These are phyloP conservation scores for Hortiboletus flavorubellus DNA, from an alignment of 768 basidiomycete species.

Conservation along the genomic window DNA sequence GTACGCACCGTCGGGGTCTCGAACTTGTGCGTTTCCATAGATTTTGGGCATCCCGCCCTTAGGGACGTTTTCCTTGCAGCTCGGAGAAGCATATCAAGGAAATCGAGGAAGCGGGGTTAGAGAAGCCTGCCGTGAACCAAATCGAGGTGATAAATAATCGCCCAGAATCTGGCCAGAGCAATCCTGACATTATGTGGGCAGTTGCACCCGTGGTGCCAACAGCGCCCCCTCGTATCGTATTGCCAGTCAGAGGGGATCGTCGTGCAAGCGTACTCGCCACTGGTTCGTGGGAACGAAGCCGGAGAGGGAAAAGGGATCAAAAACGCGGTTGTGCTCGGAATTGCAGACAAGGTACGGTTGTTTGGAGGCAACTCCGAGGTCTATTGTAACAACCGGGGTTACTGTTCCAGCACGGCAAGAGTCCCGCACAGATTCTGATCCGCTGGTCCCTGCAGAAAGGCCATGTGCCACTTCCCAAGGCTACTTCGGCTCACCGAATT, in stretches of 20 bases:
- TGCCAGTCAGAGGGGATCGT: constrained; percentile 57
- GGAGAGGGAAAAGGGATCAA: constrained; percentile 37
- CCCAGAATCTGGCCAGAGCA: not conserved
- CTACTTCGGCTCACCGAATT: constrained; percentile 62
- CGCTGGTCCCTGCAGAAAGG: constrained; percentile 50
- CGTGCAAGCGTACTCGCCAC: constrained; percentile 70
- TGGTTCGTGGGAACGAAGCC: constrained; percentile 46
- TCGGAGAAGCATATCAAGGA: constrained; percentile 28
- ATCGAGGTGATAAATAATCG: constrained; percentile 17
- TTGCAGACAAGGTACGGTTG: constrained; percentile 54
- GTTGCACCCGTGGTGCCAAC: constrained; percentile 82
- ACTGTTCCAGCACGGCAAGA: constrained; percentile 24
- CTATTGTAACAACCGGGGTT: not conserved
- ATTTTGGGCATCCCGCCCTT: not conserved
- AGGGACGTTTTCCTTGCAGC: constrained; percentile 7
- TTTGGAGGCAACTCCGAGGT: not conserved
- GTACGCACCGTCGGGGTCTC: constrained; percentile 43
- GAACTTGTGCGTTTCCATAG: constrained; percentile 38
- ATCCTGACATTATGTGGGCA: constrained; percentile 24
- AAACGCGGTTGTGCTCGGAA: constrained; percentile 43
- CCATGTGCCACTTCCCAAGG: constrained; percentile 77
- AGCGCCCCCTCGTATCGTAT: constrained; percentile 69
- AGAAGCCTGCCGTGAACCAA: constrained; percentile 30
- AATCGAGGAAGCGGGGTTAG: constrained; percentile 23
- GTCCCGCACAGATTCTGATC: constrained; percentile 43